phyloP scores from a whole-genome alignment of 805 yeast genomes.

The Kuraishia capsulata region DNA sequence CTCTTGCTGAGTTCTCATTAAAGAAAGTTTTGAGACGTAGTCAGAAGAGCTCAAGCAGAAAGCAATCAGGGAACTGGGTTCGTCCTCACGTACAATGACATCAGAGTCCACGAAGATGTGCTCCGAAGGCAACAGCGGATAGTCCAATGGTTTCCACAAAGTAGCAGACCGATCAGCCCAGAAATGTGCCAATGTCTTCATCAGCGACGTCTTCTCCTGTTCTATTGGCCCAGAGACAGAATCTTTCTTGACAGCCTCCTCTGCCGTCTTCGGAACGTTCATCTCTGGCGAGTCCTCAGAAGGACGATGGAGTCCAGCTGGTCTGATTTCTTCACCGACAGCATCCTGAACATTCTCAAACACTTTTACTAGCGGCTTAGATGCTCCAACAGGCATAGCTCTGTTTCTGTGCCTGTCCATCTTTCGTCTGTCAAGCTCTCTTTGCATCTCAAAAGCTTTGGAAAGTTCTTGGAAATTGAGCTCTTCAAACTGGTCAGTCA shows the following conservation, averaged over 20 bases:
- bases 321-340: conserved; percentile 36
- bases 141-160: conserved; percentile 85
- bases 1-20: conserved; percentile 7
- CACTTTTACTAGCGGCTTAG: conserved; percentile 85
- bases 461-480: conserved; percentile 77
- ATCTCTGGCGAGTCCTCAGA: not conserved
- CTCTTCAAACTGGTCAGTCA: conserved; percentile 61
- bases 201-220: conserved; percentile 66
- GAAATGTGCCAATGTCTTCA: conserved; percentile 78
- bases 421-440: conserved; percentile 69
- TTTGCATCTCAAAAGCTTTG: conserved; percentile 76
- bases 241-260: conserved; percentile 4
- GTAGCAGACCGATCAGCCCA: conserved; percentile 98
- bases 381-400: conserved; percentile 61
- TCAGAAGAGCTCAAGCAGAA: conserved; percentile 85
- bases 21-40: conserved; percentile 35
- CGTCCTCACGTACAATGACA: conserved; percentile 91
- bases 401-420: conserved; percentile 46
- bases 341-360: conserved; percentile 86
- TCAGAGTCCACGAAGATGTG: conserved; percentile 91
- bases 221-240: conserved; percentile 23
- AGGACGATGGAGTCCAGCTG: conserved; percentile 5
- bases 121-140: conserved; percentile 73
- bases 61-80: conserved; percentile 90
- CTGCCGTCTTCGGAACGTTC: conserved; percentile 4